Evolutionary conservation across 805 yeast species (phyloP).

Genomic region (Candida sithepensis): DNA sequence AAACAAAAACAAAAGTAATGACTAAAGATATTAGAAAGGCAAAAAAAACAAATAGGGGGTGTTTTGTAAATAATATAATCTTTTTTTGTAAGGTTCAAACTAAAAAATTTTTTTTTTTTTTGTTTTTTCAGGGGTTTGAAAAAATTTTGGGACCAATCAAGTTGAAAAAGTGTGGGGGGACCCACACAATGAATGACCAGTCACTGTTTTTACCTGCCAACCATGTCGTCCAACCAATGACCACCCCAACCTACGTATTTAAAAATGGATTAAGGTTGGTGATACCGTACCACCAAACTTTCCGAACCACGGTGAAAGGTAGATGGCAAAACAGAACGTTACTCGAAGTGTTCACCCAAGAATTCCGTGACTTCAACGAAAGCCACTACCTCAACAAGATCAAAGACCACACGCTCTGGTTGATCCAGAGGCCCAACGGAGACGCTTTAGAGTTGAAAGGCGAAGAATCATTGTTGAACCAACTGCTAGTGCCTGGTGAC

Average conservation of each 20-base stretch:
- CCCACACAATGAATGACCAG: too few relatives aligned
- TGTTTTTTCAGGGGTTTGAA: too few relatives aligned
- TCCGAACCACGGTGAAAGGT: slow-evolving; percentile 38
- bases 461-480: slow-evolving; percentile 18
- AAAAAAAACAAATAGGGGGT: too few relatives aligned
- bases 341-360: slow-evolving; percentile 36
- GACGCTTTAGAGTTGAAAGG: slow-evolving; percentile 30
- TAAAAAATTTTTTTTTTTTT: too few relatives aligned
- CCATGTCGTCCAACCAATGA: background rate
- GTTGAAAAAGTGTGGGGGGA: too few relatives aligned
- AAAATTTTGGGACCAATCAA: too few relatives aligned
- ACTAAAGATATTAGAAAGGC: too few relatives aligned
- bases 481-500: slow-evolving; percentile 25
- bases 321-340: slow-evolving; percentile 40
- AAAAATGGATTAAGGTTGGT: slow-evolving; percentile 37
- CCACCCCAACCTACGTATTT: slow-evolving; percentile 19
- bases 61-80: too few relatives aligned
- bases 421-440: slow-evolving; percentile 16
- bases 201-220: too few relatives aligned
- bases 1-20: too few relatives aligned
- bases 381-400: slow-evolving; percentile 23
- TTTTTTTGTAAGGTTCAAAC: too few relatives aligned
- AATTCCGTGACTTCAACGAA: slow-evolving; percentile 32
- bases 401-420: slow-evolving; percentile 13
- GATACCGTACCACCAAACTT: slow-evolving; percentile 37